A percentile compares a stretch with the other conserved stretches of the same genome.
Conservation (phyloP, 768 basidiomycete genomes). For the Xerocomellus dryophilus region DNA sequence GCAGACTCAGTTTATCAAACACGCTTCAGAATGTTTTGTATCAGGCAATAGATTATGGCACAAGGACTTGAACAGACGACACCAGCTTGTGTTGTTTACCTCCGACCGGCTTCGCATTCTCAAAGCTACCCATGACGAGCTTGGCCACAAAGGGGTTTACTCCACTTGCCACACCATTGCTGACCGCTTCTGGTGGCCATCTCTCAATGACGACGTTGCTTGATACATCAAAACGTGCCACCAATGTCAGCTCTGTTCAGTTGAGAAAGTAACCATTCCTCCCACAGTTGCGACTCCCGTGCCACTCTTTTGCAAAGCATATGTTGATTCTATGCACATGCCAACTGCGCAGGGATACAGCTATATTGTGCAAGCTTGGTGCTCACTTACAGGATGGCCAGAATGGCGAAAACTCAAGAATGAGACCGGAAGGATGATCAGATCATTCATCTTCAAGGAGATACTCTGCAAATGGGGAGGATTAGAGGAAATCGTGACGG, state of each 20-base stretch:
- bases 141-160: constrained; percentile 5
- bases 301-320: too few species aligned
- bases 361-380: too few species aligned
- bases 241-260: constrained; percentile 34
- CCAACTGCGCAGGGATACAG: too few species aligned
- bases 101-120: not conserved
- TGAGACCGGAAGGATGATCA: too few species aligned
- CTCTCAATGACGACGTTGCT: constrained; percentile 25
- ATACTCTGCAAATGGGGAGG: not conserved
- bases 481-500: not conserved
- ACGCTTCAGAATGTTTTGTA: constrained; percentile 15
- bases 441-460: too few species aligned
- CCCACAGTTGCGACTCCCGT: not conserved
- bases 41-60: constrained; percentile 18
- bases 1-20: not conserved
- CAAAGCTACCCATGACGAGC: not conserved
- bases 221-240: constrained; percentile 38
- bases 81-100: constrained; percentile 23
- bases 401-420: too few species aligned
- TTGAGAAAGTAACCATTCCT: constrained; percentile 26
- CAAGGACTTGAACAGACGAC: constrained; percentile 14
- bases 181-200: constrained; percentile 31
- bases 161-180: constrained; percentile 5
- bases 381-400: too few species aligned
- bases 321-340: too few species aligned